These are phyloP conservation scores for Sporisorium exsertum DNA, from an alignment of 1,284 basidiomycete species.

Conservation along the genomic window DNA sequence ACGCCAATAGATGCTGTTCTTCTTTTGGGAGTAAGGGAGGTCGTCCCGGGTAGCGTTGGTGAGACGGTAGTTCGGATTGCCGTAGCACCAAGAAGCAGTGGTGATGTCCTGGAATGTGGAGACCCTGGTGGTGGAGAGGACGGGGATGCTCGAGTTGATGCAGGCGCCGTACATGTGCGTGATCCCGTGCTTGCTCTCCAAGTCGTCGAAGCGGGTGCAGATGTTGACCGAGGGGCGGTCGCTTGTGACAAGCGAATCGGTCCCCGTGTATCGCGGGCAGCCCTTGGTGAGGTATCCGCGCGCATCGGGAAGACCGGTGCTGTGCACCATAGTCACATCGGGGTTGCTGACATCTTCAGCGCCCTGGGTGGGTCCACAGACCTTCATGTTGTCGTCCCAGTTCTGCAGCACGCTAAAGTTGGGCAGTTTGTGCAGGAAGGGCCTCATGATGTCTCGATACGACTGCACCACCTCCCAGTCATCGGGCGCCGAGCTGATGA, in stretches of 20 bases:
- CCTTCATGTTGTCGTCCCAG: conserved; percentile 24
- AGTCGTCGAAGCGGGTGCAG: conserved; percentile 20
- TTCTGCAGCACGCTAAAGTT: conserved; percentile 27
- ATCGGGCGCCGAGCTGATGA: conserved; percentile 4
- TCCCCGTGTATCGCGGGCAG: conserved; percentile 18
- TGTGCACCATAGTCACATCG: background rate
- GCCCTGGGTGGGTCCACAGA: conserved; percentile 21
- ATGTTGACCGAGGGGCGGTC: conserved; percentile 33
- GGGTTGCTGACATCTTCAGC: conserved; percentile 13
- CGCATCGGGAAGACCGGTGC: conserved; percentile 3
- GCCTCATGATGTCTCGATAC: conserved; percentile 18
- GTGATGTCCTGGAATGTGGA: conserved; percentile 38
- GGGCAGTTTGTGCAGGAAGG: conserved; percentile 27
- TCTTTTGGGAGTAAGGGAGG: conserved; percentile 29
- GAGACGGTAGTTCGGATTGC: conserved; percentile 18
- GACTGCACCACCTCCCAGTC: background rate
- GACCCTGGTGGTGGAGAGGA: conserved; percentile 17
- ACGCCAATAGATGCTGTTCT: conserved; percentile 33
- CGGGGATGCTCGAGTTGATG: conserved; percentile 24
- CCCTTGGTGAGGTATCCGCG: conserved; percentile 6
- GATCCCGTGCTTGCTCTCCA: conserved; percentile 21
- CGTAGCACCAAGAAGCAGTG: conserved; percentile 36
- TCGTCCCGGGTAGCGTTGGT: conserved; percentile 8
- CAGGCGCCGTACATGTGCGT: conserved; percentile 10
- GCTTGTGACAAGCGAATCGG: conserved; percentile 8